Evolutionary conservation across 106 monocot genomes (phyloP).

Genomic region (Dioscorea dumetorum): DNA sequence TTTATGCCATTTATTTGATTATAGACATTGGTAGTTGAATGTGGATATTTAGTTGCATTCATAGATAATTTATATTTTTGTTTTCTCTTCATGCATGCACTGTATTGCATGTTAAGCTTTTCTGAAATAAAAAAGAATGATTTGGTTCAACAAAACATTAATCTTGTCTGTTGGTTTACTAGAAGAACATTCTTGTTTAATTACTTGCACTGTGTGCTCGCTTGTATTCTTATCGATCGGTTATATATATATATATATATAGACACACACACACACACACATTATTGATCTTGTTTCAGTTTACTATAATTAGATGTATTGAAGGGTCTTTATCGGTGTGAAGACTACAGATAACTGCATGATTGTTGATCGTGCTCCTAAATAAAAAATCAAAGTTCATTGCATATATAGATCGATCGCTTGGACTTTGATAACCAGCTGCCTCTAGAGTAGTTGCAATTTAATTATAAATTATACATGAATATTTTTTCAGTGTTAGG

Average conservation of each 20-base stretch:
- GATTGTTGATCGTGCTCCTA: constrained; percentile 12
- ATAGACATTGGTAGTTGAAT: too few relatives aligned
- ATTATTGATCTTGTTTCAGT: background rate
- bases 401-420: constrained; percentile 15
- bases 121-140: background rate
- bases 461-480: background rate
- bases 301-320: background rate
- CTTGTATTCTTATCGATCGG: too few relatives aligned
- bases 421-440: background rate
- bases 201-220: background rate
- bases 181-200: background rate
- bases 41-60: too few relatives aligned
- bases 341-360: constrained; percentile 9
- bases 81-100: too few relatives aligned
- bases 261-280: background rate
- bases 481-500: constrained; percentile 24
- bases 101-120: background rate
- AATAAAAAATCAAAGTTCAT: constrained; percentile 9
- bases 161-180: too few relatives aligned
- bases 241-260: constrained; percentile 13
- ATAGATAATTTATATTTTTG: too few relatives aligned
- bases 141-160: background rate
- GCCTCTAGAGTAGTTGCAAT: constrained; percentile 1
- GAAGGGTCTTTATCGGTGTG: background rate
- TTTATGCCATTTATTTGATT: too few relatives aligned